Conservation (phyloP, 768 basidiomycete genomes). For the Krasilnikovozyma curviuscula region DNA sequence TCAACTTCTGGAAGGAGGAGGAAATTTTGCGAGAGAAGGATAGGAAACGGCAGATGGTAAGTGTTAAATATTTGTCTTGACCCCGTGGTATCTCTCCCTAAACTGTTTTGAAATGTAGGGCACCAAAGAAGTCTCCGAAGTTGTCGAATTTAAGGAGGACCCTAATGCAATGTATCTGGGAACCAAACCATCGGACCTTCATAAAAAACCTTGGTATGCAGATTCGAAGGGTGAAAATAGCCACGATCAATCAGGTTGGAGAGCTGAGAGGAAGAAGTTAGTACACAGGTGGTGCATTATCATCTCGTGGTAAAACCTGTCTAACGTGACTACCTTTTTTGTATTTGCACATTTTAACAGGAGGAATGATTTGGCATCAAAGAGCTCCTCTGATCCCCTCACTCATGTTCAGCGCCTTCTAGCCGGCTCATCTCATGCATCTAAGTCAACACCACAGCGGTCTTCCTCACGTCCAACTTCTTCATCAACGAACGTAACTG, state of each 20-base stretch:
- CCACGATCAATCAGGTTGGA: background rate
- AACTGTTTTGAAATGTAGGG: background rate
- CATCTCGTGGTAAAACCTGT: background rate
- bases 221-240: conserved; percentile 5
- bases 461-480: too few relatives aligned
- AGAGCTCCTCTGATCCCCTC: conserved; percentile 2
- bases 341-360: background rate
- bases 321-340: background rate
- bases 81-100: background rate
- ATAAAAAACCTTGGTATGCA: conserved; percentile 9
- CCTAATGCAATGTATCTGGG: conserved; percentile 12
- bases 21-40: background rate
- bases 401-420: conserved; percentile 4
- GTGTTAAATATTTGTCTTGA: too few relatives aligned
- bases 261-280: background rate
- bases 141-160: conserved; percentile 4
- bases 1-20: conserved; percentile 9
- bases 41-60: background rate
- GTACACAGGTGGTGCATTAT: background rate
- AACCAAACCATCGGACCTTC: conserved; percentile 2
- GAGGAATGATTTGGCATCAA: background rate
- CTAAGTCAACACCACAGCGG: too few relatives aligned
- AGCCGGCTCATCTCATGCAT: background rate
- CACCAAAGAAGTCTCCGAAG: background rate
- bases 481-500: too few relatives aligned